phyloP scores from a whole-genome alignment of 2,329 filamentous ascomycete species.

The Aspergillus fischeri region DNA sequence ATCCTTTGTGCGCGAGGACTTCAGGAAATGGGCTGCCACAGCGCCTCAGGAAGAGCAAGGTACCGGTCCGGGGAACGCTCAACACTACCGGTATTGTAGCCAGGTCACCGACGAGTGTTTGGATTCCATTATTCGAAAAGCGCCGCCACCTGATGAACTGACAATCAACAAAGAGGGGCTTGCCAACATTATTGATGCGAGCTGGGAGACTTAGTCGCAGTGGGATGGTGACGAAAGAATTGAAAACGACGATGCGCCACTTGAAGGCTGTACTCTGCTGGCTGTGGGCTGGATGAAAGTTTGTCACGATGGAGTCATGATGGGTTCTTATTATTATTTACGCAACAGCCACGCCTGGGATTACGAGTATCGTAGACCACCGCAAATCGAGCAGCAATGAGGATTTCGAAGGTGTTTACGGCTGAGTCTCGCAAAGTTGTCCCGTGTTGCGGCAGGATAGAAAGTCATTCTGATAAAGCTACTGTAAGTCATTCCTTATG shows the following conservation, averaged over 20 bases:
- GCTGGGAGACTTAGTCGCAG: neutral
- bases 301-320: constrained; percentile 1
- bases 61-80: neutral
- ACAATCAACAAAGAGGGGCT: neutral
- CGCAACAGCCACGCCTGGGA: constrained; percentile 7
- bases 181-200: neutral
- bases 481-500: too few relatives aligned
- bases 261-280: constrained; percentile 11
- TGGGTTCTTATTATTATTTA: constrained; percentile 3
- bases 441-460: too few relatives aligned
- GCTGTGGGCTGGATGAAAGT: constrained; percentile 18
- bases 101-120: constrained; percentile 4
- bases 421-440: too few relatives aligned
- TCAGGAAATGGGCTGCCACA: constrained; percentile 1
- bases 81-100: constrained; percentile 2
- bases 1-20: neutral
- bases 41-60: constrained; percentile 1
- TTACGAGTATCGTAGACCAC: constrained; percentile 1
- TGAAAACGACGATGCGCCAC: constrained; percentile 3
- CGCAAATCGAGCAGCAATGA: neutral
- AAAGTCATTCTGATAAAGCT: too few relatives aligned
- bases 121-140: neutral
- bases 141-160: neutral
- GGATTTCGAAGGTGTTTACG: too few relatives aligned
- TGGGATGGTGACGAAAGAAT: neutral